Conservation (phyloP, 2,329 filamentous ascomycete genomes). For the Fusarium sp. region DNA sequence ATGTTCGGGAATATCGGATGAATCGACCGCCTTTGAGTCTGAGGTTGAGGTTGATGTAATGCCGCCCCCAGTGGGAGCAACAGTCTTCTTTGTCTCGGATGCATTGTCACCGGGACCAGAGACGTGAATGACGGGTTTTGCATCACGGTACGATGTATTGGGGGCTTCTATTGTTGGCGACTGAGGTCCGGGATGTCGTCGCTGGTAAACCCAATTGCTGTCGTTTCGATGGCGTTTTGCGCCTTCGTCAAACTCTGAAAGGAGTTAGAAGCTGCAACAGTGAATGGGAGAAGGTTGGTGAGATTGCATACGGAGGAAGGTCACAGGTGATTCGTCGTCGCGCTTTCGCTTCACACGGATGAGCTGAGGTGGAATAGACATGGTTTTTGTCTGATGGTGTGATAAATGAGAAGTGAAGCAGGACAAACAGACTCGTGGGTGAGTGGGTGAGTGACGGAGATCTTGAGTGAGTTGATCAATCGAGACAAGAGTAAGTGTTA, state of each 20-base stretch:
- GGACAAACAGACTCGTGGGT: background rate
- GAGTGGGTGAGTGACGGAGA: background rate
- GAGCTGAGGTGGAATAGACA: slow-evolving; percentile 69
- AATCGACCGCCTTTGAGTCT: slow-evolving; percentile 26
- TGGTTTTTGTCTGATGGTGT: slow-evolving; percentile 44
- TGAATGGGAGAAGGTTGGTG: slow-evolving; percentile 2
- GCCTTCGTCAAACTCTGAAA: slow-evolving; percentile 63
- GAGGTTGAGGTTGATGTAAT: slow-evolving; percentile 20
- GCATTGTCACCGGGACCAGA: slow-evolving; percentile 56
- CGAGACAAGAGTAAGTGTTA: background rate
- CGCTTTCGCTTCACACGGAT: slow-evolving; percentile 73
- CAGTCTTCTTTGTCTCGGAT: slow-evolving; percentile 27
- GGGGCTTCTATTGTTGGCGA: slow-evolving; percentile 45
- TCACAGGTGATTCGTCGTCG: slow-evolving; percentile 64
- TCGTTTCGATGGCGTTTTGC: slow-evolving; percentile 66
- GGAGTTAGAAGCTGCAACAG: slow-evolving; percentile 32
- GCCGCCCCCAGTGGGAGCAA: background rate
- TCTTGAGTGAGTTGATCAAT: background rate
- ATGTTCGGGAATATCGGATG: slow-evolving; percentile 51
- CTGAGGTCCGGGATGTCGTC: slow-evolving; percentile 55
- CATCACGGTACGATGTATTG: slow-evolving; percentile 33
- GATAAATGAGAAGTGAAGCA: background rate
- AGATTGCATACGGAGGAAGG: slow-evolving; percentile 64
- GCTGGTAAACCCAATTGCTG: slow-evolving; percentile 67
- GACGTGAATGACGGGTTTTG: slow-evolving; percentile 62